Conservation (phyloP, 2,329 filamentous ascomycete species). For the Colletotrichum destructivum region DNA sequence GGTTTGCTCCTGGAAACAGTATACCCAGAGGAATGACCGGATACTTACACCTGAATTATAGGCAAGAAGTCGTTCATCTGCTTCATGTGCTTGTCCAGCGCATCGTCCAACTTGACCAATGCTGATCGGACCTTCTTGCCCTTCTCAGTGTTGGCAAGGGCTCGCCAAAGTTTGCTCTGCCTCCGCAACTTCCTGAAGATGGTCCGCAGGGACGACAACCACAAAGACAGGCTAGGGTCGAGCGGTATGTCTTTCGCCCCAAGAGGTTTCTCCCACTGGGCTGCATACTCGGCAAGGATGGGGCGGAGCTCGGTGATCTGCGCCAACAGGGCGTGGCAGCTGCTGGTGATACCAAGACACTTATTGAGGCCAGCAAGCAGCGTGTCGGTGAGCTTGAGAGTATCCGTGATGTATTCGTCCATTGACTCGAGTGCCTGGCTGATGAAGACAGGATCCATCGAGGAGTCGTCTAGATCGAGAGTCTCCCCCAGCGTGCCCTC, state of each 20-base stretch:
- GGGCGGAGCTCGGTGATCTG: constrained; percentile 43
- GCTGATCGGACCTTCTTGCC: constrained; percentile 9
- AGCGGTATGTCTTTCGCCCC: constrained; percentile 40
- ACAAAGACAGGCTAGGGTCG: constrained; percentile 45
- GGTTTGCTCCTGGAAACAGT: neutral
- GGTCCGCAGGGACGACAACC: constrained; percentile 43
- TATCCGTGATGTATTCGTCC: neutral
- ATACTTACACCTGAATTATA: constrained; percentile 43
- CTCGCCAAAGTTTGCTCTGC: neutral
- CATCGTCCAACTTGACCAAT: constrained; percentile 16
- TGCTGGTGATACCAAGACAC: constrained; percentile 20
- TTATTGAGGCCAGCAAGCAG: neutral
- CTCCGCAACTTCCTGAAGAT: constrained; percentile 42
- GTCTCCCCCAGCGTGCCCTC: constrained; percentile 6
- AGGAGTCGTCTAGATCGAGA: constrained; percentile 22
- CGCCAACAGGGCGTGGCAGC: constrained; percentile 34
- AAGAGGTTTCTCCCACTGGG: constrained; percentile 31
- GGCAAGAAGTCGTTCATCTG: constrained; percentile 45
- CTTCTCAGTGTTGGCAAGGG: neutral
- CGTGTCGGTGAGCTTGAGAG: neutral
- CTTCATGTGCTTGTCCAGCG: constrained; percentile 30
- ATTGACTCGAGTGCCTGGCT: constrained; percentile 19
- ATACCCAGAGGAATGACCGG: neutral
- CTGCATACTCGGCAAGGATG: constrained; percentile 45
- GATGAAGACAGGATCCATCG: constrained; percentile 19